These are phyloP conservation scores for Noccaea bulbosa DNA, from an alignment of 345 rosid genomes.

Conservation along the genomic window DNA sequence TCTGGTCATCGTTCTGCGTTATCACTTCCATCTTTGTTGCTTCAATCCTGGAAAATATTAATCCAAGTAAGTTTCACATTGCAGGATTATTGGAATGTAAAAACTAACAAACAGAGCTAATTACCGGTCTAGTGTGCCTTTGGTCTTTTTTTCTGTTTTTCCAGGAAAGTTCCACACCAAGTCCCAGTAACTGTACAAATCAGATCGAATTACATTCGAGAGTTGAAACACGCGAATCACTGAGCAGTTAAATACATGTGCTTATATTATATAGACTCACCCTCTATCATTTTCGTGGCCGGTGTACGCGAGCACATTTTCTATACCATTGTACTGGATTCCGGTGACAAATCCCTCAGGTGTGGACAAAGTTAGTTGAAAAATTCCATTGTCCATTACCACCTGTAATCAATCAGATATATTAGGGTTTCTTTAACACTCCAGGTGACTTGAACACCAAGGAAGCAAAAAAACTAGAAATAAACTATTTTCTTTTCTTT, in stretches of 20 bases:
- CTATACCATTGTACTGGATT: conserved; percentile 61
- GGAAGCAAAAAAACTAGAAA: background rate
- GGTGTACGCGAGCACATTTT: conserved; percentile 74
- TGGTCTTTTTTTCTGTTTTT: conserved; percentile 36
- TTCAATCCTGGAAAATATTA: conserved; percentile 52
- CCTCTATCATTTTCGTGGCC: conserved; percentile 77
- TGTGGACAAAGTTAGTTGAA: conserved; percentile 69
- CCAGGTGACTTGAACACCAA: conserved; percentile 29
- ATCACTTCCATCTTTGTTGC: conserved; percentile 60
- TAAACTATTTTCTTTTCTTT: background rate
- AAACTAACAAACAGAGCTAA: background rate
- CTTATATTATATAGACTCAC: conserved; percentile 39
- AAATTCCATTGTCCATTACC: conserved; percentile 73
- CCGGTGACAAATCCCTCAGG: conserved; percentile 83
- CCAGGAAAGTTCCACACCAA: conserved; percentile 47
- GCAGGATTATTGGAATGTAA: background rate
- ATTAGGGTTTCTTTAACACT: conserved; percentile 23
- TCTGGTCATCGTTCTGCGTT: conserved; percentile 55
- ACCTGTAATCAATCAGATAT: conserved; percentile 52
- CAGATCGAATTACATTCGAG: background rate
- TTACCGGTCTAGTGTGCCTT: conserved; percentile 42
- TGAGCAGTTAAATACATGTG: background rate
- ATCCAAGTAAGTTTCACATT: conserved; percentile 21
- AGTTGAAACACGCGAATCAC: background rate
- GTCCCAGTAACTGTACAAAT: conserved; percentile 44